These are phyloP conservation scores for Globisporangium sylvaticum DNA, from an alignment of 352 stramenopile species.

Conservation along the genomic window DNA sequence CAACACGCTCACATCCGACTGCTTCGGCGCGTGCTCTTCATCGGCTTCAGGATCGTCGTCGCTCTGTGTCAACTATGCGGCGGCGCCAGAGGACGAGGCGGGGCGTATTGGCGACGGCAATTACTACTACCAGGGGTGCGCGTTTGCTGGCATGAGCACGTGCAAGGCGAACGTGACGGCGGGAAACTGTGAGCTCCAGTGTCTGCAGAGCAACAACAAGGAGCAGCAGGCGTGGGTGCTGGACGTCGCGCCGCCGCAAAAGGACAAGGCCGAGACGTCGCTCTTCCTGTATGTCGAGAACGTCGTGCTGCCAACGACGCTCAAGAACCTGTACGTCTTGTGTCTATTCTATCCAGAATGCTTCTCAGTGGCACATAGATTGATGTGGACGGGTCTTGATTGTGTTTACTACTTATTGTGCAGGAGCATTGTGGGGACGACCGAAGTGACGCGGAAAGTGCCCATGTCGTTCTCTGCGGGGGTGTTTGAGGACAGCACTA, in stretches of 20 bases:
- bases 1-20: conserved; percentile 63
- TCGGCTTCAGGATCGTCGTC: conserved; percentile 10
- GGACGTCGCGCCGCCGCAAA: conserved; percentile 56
- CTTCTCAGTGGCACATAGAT: not conserved
- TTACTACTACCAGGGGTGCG: conserved; percentile 66
- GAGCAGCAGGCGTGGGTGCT: conserved; percentile 44
- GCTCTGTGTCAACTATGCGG: conserved; percentile 66
- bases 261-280: conserved; percentile 55
- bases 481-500: conserved; percentile 40
- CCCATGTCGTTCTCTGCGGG: conserved; percentile 51
- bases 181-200: conserved; percentile 60
- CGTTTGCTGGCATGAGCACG: conserved; percentile 39
- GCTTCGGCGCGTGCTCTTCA: conserved; percentile 38
- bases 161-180: conserved; percentile 44
- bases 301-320: conserved; percentile 39
- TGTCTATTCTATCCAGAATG: not conserved
- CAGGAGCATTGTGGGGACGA: conserved; percentile 61
- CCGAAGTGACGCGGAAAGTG: conserved; percentile 43
- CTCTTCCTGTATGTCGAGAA: conserved; percentile 56
- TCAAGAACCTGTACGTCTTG: conserved; percentile 56
- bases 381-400: not conserved
- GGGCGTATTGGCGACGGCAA: conserved; percentile 38
- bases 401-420: not conserved
- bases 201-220: conserved; percentile 38
- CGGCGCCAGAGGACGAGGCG: conserved; percentile 20